A percentile compares a stretch with the other conserved stretches of the same genome.
phyloP scores from a whole-genome alignment of 805 yeast genomes.

The Wickerhamiella sorbophila region DNA sequence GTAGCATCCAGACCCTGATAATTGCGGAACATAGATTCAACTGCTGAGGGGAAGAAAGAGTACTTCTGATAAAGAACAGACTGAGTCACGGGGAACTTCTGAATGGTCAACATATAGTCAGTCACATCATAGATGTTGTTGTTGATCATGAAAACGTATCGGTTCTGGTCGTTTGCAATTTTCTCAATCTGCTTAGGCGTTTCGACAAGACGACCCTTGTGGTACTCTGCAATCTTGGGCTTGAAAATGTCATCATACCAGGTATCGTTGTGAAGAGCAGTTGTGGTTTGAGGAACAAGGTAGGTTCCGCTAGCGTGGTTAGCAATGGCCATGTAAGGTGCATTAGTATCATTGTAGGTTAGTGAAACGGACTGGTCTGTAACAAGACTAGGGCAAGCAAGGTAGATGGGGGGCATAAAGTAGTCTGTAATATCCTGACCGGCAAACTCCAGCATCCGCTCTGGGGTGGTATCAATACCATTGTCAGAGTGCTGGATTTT shows the following conservation, averaged over 20 bases:
- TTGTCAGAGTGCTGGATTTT: conserved; percentile 29
- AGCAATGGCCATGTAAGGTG: conserved; percentile 18
- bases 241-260: conserved; percentile 27
- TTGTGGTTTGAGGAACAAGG: conserved; percentile 17
- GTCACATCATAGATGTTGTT: conserved; percentile 27
- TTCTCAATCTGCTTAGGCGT: conserved; percentile 18
- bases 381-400: conserved; percentile 29
- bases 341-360: conserved; percentile 21
- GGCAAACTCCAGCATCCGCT: conserved; percentile 27
- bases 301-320: conserved; percentile 25
- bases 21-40: conserved; percentile 22
- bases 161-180: conserved; percentile 15
- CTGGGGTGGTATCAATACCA: conserved; percentile 22
- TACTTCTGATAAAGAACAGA: conserved; percentile 19
- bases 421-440: conserved; percentile 28
- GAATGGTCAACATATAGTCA: conserved; percentile 25
- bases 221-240: conserved; percentile 25
- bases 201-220: conserved; percentile 28
- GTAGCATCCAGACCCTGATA: conserved; percentile 27
- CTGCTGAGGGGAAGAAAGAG: conserved; percentile 24
- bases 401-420: conserved; percentile 29
- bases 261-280: conserved; percentile 24
- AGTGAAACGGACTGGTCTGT: conserved; percentile 21
- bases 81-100: conserved; percentile 16
- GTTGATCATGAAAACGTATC: conserved; percentile 24